A percentile compares a stretch with the other conserved stretches of the same genome.
phyloP scores from a whole-genome alignment of 306 rosid genomes.

The Pterocarpus macrocarpus region DNA sequence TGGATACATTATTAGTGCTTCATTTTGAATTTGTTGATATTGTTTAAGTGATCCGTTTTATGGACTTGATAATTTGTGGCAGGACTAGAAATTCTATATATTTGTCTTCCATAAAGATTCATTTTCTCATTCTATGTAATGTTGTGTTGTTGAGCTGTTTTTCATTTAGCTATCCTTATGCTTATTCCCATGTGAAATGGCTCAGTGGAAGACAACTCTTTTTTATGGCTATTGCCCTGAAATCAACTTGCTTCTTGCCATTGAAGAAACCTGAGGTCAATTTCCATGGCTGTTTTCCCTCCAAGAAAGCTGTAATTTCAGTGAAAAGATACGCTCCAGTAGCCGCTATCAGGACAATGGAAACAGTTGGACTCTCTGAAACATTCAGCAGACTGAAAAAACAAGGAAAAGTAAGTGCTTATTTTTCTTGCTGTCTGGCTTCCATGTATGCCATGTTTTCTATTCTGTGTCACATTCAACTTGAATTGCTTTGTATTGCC shows the following conservation, averaged over 20 bases:
- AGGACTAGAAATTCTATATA: background rate
- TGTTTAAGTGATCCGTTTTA: background rate
- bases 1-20: background rate
- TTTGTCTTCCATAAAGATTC: constrained; percentile 15
- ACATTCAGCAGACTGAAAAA: constrained; percentile 73
- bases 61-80: constrained; percentile 11
- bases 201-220: constrained; percentile 39
- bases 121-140: background rate
- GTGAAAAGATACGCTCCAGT: constrained; percentile 58
- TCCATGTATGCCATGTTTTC: background rate
- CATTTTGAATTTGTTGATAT: background rate
- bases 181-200: constrained; percentile 9
- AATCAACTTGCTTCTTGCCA: constrained; percentile 63
- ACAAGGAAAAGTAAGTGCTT: constrained; percentile 69
- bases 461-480: constrained; percentile 25
- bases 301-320: constrained; percentile 46
- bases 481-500: constrained; percentile 9
- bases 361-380: constrained; percentile 71
- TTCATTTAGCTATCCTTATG: constrained; percentile 22
- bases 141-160: constrained; percentile 12
- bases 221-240: constrained; percentile 66
- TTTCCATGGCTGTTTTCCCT: constrained; percentile 43
- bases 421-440: background rate
- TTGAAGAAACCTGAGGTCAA: constrained; percentile 57
- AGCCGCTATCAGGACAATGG: constrained; percentile 64